Base-by-base conservation (phyloP, 768 basidiomycete species). In the Leccinum uliginosum region DNA sequence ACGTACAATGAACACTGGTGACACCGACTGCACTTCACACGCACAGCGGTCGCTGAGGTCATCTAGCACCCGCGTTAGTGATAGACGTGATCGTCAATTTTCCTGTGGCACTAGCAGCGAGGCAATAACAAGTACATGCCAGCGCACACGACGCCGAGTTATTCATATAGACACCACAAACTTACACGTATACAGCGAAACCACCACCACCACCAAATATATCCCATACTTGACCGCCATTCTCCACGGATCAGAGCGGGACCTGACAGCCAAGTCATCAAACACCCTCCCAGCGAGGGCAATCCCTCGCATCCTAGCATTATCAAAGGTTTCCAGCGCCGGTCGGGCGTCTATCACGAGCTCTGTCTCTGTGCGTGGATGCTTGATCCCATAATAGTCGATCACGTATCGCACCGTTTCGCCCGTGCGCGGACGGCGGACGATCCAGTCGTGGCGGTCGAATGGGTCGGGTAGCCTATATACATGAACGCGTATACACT, bases 371-470 rank as follows among this genome's bases (percentile, higher is more conserved):
- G 44, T 24, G 14, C 19, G 24, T 5, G 48, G 34, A 57, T 62
- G 48, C 24, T 53, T 62, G 30, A 57, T 17, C 10, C 60, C 59
- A 4, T 61, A 61, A 23, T 61, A 61, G 49, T 61, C 60, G 6
- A 62, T 62, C 7, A 57, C 59, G 24, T 60, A 60, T 27, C 58
- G 45, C 3, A 26, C 23, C n/a, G 19, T 43, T 49, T 29, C 38
- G 4, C 59, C 51, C 38, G 47, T 40, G 17, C 51, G 27, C 6
- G 54, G 54, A 46, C 54, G 60, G 15, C 54, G 54, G 27, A 61
- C 29, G 19, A 61, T 62, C 60, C 59, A 57, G 45, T 61, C 60
- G 4, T 62, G 59, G 38, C 59, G 54, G 50, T 61, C 59, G 4
- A 61, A 61, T 5, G 54, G 59, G 40, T 52, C 60, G 3, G 60